Conservation (phyloP, 371 early-diverging fungal species). For the Ordospora colligata region DNA sequence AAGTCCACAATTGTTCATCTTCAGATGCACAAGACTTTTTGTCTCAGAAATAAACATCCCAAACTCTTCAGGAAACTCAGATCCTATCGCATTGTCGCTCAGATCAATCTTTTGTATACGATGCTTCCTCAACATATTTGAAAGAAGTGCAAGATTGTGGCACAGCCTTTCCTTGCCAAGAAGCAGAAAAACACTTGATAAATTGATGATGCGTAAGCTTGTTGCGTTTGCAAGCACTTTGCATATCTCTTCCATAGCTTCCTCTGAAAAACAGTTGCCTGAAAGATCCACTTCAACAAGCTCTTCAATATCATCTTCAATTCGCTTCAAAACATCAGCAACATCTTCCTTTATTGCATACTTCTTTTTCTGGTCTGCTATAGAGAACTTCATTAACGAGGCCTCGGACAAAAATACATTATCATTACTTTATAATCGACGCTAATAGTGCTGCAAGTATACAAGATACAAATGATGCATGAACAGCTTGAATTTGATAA, state of each 20-base stretch:
- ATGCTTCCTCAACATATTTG: constrained; percentile 10
- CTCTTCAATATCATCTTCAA: constrained; percentile 13
- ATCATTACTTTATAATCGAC: no score
- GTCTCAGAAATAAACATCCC: constrained; percentile 43
- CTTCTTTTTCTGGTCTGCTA: constrained; percentile 53
- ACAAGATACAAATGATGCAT: no score
- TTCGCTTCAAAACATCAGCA: constrained; percentile 22
- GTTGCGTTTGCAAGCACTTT: constrained; percentile 35
- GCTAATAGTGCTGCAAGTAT: no score
- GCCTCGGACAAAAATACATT: background rate
- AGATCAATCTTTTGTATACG: constrained; percentile 50
- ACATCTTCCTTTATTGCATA: constrained; percentile 50
- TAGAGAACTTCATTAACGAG: constrained; percentile 44
- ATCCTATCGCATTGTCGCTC: constrained; percentile 59
- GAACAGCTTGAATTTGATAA: no score
- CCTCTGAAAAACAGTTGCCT: constrained; percentile 55
- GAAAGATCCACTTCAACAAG: constrained; percentile 52
- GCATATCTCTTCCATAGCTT: constrained; percentile 47
- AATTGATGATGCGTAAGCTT: constrained; percentile 35
- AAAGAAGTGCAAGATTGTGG: constrained; percentile 41
- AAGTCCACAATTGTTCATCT: constrained; percentile 61
- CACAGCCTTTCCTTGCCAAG: constrained; percentile 52
- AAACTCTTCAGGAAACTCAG: constrained; percentile 57
- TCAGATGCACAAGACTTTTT: constrained; percentile 44
- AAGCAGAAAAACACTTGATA: constrained; percentile 52